These are phyloP conservation scores for Entomortierella parvispora DNA, from an alignment of 192 early-diverging fungal species.

Conservation along the genomic window DNA sequence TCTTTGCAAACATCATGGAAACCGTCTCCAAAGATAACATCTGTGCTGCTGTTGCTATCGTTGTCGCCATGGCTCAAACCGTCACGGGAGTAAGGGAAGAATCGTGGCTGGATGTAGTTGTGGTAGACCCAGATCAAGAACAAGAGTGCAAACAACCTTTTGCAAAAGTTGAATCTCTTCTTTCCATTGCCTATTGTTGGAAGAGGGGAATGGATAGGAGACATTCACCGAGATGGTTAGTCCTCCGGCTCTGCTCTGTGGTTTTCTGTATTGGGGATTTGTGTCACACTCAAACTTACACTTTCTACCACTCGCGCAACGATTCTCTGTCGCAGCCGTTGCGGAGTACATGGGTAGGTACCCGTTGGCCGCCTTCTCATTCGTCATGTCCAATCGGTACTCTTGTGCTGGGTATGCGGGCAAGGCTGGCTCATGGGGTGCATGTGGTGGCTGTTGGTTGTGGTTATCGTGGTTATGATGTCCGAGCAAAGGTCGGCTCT, in stretches of 20 bases:
- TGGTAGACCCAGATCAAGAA: too few species aligned
- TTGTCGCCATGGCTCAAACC: not conserved
- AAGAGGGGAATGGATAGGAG: too few species aligned
- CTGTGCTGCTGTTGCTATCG: not conserved
- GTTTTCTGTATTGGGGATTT: too few species aligned
- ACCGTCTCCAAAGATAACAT: not conserved
- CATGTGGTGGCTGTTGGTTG: not conserved
- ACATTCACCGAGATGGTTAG: too few species aligned
- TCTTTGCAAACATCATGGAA: not conserved
- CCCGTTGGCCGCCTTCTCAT: not conserved
- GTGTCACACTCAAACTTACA: too few species aligned
- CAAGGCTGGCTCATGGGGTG: too few species aligned
- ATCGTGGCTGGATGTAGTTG: too few species aligned
- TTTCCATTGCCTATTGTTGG: too few species aligned
- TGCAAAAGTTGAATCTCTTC: too few species aligned
- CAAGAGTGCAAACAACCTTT: too few species aligned
- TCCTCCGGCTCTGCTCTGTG: too few species aligned
- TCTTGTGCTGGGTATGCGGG: not conserved
- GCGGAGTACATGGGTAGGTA: not conserved
- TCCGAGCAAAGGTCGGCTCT: slow-evolving; percentile 25
- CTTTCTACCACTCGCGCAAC: not conserved
- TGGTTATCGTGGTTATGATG: slow-evolving; percentile 7
- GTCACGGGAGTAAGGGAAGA: too few species aligned
- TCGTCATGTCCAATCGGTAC: slow-evolving; percentile 11
- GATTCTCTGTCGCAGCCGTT: not conserved